Conservation (phyloP, 2,329 filamentous ascomycete species). For the Alternaria dauci region DNA sequence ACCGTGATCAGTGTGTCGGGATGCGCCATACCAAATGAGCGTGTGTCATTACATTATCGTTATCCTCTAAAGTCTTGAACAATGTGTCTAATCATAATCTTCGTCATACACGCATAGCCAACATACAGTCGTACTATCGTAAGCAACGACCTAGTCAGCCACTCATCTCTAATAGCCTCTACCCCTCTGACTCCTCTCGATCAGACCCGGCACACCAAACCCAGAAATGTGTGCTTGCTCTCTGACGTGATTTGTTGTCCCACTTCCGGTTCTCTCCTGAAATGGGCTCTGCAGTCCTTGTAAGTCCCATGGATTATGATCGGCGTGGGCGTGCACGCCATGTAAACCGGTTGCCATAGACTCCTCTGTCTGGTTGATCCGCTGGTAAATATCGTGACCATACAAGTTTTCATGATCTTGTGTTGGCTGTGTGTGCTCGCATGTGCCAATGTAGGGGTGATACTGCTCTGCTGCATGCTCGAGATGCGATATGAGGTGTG, state of each 20-base stretch:
- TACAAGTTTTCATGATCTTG: slow-evolving; percentile 10
- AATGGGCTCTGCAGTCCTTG: slow-evolving; percentile 40
- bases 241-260: not conserved
- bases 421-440: not conserved
- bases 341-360: slow-evolving; percentile 25
- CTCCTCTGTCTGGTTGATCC: slow-evolving; percentile 9
- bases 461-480: slow-evolving; percentile 36
- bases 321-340: slow-evolving; percentile 13
- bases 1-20: not conserved
- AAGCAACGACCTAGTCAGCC: not conserved
- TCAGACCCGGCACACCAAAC: slow-evolving; percentile 27
- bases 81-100: not conserved
- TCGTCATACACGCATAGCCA: slow-evolving; percentile 4
- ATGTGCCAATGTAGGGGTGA: slow-evolving; percentile 3
- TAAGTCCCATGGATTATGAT: slow-evolving; percentile 37
- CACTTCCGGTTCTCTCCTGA: slow-evolving; percentile 35
- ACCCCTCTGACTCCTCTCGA: slow-evolving; percentile 32
- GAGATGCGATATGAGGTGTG: slow-evolving; percentile 30
- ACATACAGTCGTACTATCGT: slow-evolving; percentile 1
- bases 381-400: slow-evolving; percentile 2
- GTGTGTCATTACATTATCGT: not conserved
- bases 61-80: not conserved
- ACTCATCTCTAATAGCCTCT: slow-evolving; percentile 19
- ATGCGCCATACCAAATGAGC: not conserved
- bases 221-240: slow-evolving; percentile 18